Evolutionary conservation across 169 alveolate genomes (phyloP), one percentile per base, ranked within the genome.

Genomic region (Babesia sp.): DNA sequence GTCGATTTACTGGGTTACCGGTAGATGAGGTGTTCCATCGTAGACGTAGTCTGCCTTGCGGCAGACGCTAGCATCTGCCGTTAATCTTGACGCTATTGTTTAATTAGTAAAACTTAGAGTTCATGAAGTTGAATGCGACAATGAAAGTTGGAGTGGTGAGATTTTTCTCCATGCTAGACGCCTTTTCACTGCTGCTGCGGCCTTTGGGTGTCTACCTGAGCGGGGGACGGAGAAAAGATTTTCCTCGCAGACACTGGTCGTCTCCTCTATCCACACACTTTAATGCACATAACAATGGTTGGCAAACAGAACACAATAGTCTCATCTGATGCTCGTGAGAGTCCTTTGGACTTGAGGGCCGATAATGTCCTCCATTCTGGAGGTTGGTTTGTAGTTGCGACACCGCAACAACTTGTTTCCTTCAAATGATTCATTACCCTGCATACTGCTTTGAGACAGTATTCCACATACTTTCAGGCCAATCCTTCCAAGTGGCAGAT

Each of bases 101-200:
- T n/a, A n/a, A n/a, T n/a, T n/a, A n/a, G n/a, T n/a, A n/a, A n/a
- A n/a, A n/a, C n/a, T n/a, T n/a, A n/a, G n/a, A n/a, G n/a, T n/a
- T n/a, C n/a, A n/a, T n/a, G n/a, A n/a, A n/a, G n/a, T n/a, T n/a
- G n/a, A n/a, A n/a, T n/a, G n/a, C n/a, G n/a, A n/a, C n/a, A n/a
- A n/a, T 39, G 14, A 39, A 39, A 39, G 46, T 9, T 39, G 46
- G 8, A 9, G 14, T 39, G 46, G 46, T 14, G 46, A 39, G 8
- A 48, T 16, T 53, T 53, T 5, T 1, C 44, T 24, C 41, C 6
- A 29, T 4, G 61, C n/a, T n/a, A n/a, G 31, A 7, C 42, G 39
- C 18, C 14, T 53, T 34, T 53, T 53, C 60, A 28, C 24, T 41
- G 61, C 61, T 53, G 61, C 61, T 24, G 8, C 16, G 61, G 61